A percentile compares a stretch with the other conserved stretches of the same genome.
Evolutionary conservation across 495 filamentous ascomycete genomes (phyloP).

Genomic region (Niebla homalea): DNA sequence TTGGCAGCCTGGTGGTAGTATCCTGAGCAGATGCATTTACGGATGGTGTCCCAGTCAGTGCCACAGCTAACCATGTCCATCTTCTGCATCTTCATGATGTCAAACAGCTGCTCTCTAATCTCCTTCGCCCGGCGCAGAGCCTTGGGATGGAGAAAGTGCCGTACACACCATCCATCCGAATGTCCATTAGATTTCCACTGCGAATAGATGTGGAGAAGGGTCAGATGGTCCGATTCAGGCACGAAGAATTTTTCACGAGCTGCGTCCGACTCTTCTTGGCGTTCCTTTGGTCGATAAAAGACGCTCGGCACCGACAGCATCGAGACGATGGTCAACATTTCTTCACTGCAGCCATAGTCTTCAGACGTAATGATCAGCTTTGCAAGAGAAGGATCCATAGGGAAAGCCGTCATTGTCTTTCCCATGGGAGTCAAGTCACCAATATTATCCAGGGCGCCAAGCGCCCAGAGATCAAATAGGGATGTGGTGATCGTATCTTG

Average conservation of each 20-base stretch:
- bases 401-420: constrained; percentile 89
- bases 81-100: constrained; percentile 91
- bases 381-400: constrained; percentile 87
- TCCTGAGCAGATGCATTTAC: constrained; percentile 93
- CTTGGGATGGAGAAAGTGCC: constrained; percentile 89
- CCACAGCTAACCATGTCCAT: constrained; percentile 82
- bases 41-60: constrained; percentile 90
- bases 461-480: constrained; percentile 94
- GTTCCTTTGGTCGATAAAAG: constrained; percentile 95
- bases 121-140: constrained; percentile 81
- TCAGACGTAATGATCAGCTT: constrained; percentile 86
- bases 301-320: constrained; percentile 96
- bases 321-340: constrained; percentile 95
- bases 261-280: constrained; percentile 90
- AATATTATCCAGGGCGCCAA: constrained; percentile 86
- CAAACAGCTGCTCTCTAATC: constrained; percentile 80
- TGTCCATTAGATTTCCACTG: constrained; percentile 89
- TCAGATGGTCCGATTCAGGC: constrained; percentile 92
- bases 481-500: constrained; percentile 97
- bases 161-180: constrained; percentile 81
- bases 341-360: constrained; percentile 85
- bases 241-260: constrained; percentile 99
- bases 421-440: constrained; percentile 83
- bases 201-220: constrained; percentile 87
- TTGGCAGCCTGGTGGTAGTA: constrained; percentile 99